These are phyloP conservation scores for Lactifluus volemus DNA, from an alignment of 768 basidiomycete species.

Conservation along the genomic window DNA sequence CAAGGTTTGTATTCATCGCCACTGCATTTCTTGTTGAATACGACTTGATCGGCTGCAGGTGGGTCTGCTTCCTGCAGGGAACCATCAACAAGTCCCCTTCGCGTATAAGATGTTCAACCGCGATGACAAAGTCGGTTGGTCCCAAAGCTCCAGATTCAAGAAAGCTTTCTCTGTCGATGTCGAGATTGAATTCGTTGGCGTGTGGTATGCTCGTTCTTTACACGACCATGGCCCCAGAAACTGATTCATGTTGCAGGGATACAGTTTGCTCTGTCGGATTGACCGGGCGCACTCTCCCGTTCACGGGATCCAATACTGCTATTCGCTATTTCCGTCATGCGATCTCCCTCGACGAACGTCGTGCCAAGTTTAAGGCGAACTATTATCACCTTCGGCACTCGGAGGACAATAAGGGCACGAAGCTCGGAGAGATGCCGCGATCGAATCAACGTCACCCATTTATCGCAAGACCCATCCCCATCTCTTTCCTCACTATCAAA, in stretches of 20 bases:
- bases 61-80: slow-evolving; percentile 59
- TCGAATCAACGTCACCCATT: slow-evolving; percentile 23
- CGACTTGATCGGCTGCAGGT: slow-evolving; percentile 32
- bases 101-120: slow-evolving; percentile 67
- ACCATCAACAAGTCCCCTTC: slow-evolving; percentile 71
- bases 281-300: slow-evolving; percentile 54
- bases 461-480: neutral
- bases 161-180: slow-evolving; percentile 70
- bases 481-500: slow-evolving; percentile 18
- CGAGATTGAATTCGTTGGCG: slow-evolving; percentile 63
- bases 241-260: slow-evolving; percentile 39
- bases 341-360: slow-evolving; percentile 58
- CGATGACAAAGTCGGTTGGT: slow-evolving; percentile 51
- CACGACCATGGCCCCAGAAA: neutral
- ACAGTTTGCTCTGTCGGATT: slow-evolving; percentile 65
- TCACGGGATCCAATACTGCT: slow-evolving; percentile 50
- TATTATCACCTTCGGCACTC: slow-evolving; percentile 23
- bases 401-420: slow-evolving; percentile 37
- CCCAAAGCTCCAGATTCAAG: slow-evolving; percentile 59
- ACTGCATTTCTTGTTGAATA: neutral
- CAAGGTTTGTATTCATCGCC: slow-evolving; percentile 32
- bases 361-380: slow-evolving; percentile 43
- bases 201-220: slow-evolving; percentile 40
- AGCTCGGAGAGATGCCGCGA: slow-evolving; percentile 42
- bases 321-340: slow-evolving; percentile 66